Percentiles rank a stretch among this genome's conserved stretches.
These are phyloP conservation scores for Diaporthe sp. DNA, from an alignment of 2,329 filamentous ascomycete genomes.

Conservation along the genomic window DNA sequence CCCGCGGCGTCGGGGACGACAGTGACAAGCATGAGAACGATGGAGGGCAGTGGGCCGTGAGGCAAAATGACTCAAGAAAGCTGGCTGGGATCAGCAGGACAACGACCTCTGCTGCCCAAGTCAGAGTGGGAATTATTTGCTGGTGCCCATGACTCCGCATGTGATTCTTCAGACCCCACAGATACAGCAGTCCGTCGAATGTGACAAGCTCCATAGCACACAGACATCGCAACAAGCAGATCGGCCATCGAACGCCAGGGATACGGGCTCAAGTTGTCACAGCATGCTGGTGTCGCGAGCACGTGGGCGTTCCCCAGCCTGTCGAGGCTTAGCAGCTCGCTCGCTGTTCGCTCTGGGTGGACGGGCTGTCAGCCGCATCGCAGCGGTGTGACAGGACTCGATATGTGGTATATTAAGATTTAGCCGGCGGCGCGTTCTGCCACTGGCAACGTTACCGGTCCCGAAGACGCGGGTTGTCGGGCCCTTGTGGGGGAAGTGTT, in stretches of 20 bases:
- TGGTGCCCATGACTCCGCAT: slow-evolving; percentile 26
- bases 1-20: slow-evolving; percentile 24
- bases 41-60: slow-evolving; percentile 13
- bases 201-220: slow-evolving; percentile 19
- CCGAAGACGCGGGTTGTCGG: slow-evolving; percentile 12
- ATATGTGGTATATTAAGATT: slow-evolving; percentile 9
- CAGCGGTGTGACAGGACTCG: slow-evolving; percentile 28
- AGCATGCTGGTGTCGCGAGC: not conserved
- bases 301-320: slow-evolving; percentile 20
- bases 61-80: slow-evolving; percentile 34
- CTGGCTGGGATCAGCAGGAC: slow-evolving; percentile 13
- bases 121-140: slow-evolving; percentile 9
- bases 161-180: slow-evolving; percentile 18
- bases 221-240: slow-evolving; percentile 8
- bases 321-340: slow-evolving; percentile 22
- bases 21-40: slow-evolving; percentile 26
- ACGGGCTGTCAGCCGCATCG: slow-evolving; percentile 24
- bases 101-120: slow-evolving; percentile 19
- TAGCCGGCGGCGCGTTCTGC: slow-evolving; percentile 9
- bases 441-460: not conserved
- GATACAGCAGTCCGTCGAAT: not conserved
- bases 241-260: slow-evolving; percentile 9
- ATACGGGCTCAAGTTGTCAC: not conserved
- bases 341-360: not conserved
- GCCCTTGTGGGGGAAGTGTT: slow-evolving; percentile 10